These are phyloP conservation scores for Bromus sterilis DNA, from an alignment of 176 grass and related monocot genomes.

Conservation along the genomic window DNA sequence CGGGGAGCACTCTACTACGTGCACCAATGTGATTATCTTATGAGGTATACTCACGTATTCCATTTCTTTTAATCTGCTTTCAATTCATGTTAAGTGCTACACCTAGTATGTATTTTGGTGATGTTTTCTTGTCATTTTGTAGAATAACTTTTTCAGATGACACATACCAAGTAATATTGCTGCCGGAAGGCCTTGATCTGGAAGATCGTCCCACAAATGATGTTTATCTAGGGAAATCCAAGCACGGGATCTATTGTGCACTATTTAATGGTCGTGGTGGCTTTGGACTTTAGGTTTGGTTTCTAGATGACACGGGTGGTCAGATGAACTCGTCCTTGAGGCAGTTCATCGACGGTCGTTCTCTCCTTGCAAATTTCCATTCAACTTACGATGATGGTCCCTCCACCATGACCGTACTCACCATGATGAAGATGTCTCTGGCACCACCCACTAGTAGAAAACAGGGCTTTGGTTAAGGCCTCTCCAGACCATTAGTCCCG, in stretches of 20 bases:
- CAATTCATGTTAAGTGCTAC: too few species aligned
- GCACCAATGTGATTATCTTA: not conserved
- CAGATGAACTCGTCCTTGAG: not conserved
- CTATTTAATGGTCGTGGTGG: not conserved
- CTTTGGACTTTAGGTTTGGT: not conserved
- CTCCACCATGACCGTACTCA: too few species aligned
- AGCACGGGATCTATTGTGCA: not conserved
- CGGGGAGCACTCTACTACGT: not conserved
- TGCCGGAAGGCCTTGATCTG: not conserved
- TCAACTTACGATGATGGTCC: not conserved
- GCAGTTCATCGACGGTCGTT: not conserved
- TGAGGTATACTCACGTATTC: too few species aligned
- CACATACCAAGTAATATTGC: not conserved
- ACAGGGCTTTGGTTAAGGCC: too few species aligned
- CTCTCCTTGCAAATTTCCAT: not conserved
- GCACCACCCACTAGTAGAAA: too few species aligned
- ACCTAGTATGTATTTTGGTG: too few species aligned
- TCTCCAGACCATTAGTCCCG: too few species aligned
- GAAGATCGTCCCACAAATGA: not conserved
- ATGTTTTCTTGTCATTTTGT: too few species aligned
- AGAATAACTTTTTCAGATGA: not conserved
- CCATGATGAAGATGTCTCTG: not conserved
- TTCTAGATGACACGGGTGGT: not conserved
- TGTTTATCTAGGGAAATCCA: not conserved
- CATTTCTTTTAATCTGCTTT: too few species aligned